These are phyloP conservation scores for Saccharum spontaneum DNA, from an alignment of 176 grass and related monocot species.

Conservation along the genomic window DNA sequence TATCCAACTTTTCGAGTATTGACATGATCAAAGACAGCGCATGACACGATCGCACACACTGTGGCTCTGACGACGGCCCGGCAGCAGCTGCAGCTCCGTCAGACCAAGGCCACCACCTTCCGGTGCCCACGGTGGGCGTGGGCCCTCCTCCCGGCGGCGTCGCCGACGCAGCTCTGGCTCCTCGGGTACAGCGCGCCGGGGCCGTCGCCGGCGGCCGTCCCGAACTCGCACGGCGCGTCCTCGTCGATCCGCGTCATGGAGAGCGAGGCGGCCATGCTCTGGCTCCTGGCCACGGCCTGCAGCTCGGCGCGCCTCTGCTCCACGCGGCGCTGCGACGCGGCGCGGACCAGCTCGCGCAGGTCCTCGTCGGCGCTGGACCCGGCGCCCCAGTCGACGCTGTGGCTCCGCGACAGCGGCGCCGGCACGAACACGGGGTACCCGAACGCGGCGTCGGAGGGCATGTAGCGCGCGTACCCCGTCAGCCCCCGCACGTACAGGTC, in stretches of 20 bases:
- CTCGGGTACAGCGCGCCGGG: background rate
- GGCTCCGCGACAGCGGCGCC: slow-evolving; percentile 18
- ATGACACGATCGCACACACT: background rate
- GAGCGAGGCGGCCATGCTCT: slow-evolving; percentile 36
- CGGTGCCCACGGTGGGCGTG: background rate
- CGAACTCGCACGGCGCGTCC: slow-evolving; percentile 54
- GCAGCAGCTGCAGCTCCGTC: background rate
- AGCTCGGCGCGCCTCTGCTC: background rate
- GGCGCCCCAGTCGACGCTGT: background rate
- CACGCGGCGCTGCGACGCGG: slow-evolving; percentile 33
- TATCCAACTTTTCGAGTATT: background rate
- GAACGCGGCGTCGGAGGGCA: slow-evolving; percentile 47
- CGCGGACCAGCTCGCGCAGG: slow-evolving; percentile 51
- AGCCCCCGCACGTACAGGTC: slow-evolving; percentile 48
- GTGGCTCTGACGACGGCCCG: background rate
- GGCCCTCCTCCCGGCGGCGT: slow-evolving; percentile 2
- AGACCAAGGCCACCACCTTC: slow-evolving; percentile 15
- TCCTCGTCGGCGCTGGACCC: slow-evolving; percentile 24
- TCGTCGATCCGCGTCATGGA: slow-evolving; percentile 58
- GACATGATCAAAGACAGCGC: background rate
- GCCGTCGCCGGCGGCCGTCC: background rate
- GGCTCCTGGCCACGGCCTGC: slow-evolving; percentile 42
- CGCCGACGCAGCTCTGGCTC: slow-evolving; percentile 47
- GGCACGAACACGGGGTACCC: slow-evolving; percentile 55
- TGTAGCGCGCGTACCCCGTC: slow-evolving; percentile 49